Conservation (phyloP, 495 filamentous ascomycete genomes). For the Aspergillus kassunensis region DNA sequence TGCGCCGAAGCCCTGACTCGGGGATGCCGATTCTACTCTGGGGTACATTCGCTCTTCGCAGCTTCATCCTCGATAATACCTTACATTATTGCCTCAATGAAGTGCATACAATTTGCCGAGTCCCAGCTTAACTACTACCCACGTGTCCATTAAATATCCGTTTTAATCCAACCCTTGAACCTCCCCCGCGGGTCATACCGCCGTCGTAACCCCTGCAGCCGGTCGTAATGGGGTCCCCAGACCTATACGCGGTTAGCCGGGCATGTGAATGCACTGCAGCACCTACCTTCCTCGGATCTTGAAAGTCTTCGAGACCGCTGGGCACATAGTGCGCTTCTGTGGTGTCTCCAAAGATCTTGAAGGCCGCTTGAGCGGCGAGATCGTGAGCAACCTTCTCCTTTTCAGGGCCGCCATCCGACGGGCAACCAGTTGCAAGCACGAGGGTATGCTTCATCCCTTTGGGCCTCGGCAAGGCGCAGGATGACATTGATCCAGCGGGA, state of each 20-base stretch:
- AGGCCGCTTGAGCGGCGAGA: slow-evolving; percentile 1
- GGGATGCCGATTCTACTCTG: too few species aligned
- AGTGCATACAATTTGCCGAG: too few species aligned
- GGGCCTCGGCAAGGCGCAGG: slow-evolving; percentile 11
- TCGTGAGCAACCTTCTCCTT: slow-evolving; percentile 7
- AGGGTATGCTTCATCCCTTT: slow-evolving; percentile 9
- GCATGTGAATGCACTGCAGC: background rate
- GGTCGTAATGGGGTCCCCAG: slow-evolving; percentile 1
- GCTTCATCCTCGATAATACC: too few species aligned
- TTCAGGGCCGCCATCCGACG: slow-evolving; percentile 1
- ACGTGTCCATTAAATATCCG: too few species aligned
- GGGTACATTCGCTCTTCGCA: too few species aligned
- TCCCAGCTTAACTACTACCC: too few species aligned
- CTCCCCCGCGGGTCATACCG: slow-evolving; percentile 2
- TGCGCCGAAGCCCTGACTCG: too few species aligned
- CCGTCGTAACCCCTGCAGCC: background rate
- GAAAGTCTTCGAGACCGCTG: slow-evolving; percentile 10
- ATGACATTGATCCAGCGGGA: background rate
- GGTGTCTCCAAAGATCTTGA: background rate
- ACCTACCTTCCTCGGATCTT: slow-evolving; percentile 4
- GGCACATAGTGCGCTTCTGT: background rate
- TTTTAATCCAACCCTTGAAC: too few species aligned
- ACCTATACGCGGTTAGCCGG: background rate
- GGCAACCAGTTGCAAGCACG: slow-evolving; percentile 11
- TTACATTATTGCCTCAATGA: too few species aligned